Base-by-base conservation (phyloP, 2,329 filamentous ascomycete species). In the Aureobasidium sp. region DNA sequence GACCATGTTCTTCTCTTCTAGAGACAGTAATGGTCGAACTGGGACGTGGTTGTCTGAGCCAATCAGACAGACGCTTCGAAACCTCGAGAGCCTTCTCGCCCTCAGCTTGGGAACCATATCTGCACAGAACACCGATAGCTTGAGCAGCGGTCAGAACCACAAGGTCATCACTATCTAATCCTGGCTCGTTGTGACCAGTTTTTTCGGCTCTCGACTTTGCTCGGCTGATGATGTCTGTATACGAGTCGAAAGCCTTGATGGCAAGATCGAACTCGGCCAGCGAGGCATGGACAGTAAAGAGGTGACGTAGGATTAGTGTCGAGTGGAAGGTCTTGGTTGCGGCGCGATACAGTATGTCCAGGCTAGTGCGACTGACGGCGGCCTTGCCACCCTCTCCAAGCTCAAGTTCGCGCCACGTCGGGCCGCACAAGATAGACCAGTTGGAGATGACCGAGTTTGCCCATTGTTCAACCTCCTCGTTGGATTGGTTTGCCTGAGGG, bases 301-400 rank as follows among this genome's bases (percentile, higher is more conserved):
- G 79, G 67, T 92, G 84, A 61, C 93, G 83, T 31, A 99, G 77
- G 63, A 97, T 89, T 10, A 90, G 79, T 1, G 93, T 95, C 1
- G 94, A 99, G 74, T 99, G 94, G 69, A 94, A 99, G 0, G 92
- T 96, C 73, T 94, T 96, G 10, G 88, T 90, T 8, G 93, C 90
- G 23, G 92, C 90, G 40, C 88, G 87, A 73, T 97, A 99, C 7
- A 99, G 79, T 29, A 91, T 89, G 33, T 86, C 92, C 42, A 99
- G 81, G 33, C 95, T 85, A 54, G 85, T 85, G 58, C 87, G 84
- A 64, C 88, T 88, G 19, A 93, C 77, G 23, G 81, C 84, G 68
- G 87, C 84, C 67, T 90, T 88, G 9, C 91, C 92, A 6, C 89
- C 90, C 67, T 87, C 84, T 3, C 90, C 91, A 29, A 96, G 79